These are phyloP conservation scores for Eucalyptus erythrocorys DNA, from an alignment of 345 rosid species.

Conservation along the genomic window DNA sequence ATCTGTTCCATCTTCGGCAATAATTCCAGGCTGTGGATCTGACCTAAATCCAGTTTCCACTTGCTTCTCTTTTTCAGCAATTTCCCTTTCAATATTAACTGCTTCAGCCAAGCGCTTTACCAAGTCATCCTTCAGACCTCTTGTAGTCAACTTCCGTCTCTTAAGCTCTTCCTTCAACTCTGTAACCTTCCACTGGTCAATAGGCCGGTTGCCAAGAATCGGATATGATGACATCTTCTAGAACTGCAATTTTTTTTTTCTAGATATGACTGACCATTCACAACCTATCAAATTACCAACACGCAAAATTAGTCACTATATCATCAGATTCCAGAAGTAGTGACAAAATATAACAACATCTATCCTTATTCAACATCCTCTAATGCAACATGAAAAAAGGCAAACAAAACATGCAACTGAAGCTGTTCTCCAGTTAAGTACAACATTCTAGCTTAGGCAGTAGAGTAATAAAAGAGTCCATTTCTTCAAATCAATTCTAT, in stretches of 20 bases:
- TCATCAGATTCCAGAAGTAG: not conserved
- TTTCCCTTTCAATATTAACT: conserved; percentile 53
- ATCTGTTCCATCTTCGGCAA: conserved; percentile 2
- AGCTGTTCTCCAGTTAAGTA: not conserved
- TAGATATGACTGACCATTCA: conserved; percentile 1
- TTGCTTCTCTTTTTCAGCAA: not conserved
- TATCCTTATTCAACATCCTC: not conserved
- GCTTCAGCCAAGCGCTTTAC: conserved; percentile 77
- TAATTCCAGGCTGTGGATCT: conserved; percentile 2
- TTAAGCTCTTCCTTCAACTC: conserved; percentile 96
- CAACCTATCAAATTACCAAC: not conserved
- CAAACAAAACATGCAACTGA: not conserved
- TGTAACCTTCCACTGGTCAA: conserved; percentile 91
- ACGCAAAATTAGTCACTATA: not conserved
- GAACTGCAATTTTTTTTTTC: conserved; percentile 2
- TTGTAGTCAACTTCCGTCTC: conserved; percentile 45
- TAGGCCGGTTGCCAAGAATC: conserved; percentile 54
- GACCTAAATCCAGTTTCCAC: conserved; percentile 13
- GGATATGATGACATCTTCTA: conserved; percentile 74
- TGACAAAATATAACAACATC: not conserved
- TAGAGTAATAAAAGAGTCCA: not conserved
- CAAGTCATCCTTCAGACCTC: conserved; percentile 87
- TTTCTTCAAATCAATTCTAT: not conserved
- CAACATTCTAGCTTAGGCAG: not conserved
- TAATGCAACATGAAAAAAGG: not conserved